Evolutionary conservation across 2,329 filamentous ascomycete genomes (phyloP).

Genomic region (Penicillium sp.): DNA sequence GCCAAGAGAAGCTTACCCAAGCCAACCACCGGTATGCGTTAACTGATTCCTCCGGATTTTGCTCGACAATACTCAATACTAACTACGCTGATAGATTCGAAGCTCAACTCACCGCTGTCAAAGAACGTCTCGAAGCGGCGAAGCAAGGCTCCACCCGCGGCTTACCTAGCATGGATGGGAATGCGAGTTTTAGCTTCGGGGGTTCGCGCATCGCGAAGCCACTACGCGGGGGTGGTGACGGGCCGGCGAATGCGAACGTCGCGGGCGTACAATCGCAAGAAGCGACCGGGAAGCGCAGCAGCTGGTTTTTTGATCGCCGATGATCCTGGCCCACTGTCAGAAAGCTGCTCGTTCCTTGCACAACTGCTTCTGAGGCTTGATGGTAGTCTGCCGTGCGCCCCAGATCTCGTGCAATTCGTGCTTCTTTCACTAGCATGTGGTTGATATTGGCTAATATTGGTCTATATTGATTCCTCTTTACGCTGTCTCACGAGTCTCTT

Average conservation of each 20-base stretch:
- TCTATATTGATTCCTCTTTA: constrained; percentile 17
- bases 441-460: constrained; percentile 6
- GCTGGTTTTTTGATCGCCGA: constrained; percentile 52
- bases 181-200: constrained; percentile 70
- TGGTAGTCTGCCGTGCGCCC: constrained; percentile 16
- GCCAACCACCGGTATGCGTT: constrained; percentile 88
- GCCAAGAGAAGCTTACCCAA: constrained; percentile 95
- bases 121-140: constrained; percentile 93
- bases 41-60: constrained; percentile 6
- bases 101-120: constrained; percentile 92
- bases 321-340: constrained; percentile 27
- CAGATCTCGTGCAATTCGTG: constrained; percentile 22
- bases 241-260: constrained; percentile 34
- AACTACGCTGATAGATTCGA: constrained; percentile 69
- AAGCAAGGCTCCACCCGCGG: constrained; percentile 89
- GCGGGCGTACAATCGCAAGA: constrained; percentile 66
- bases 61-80: constrained; percentile 13
- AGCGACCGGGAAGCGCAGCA: constrained; percentile 62
- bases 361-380: constrained; percentile 19
- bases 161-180: constrained; percentile 64
- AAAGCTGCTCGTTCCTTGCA: constrained; percentile 18
- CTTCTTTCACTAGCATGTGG: constrained; percentile 22
- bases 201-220: constrained; percentile 64
- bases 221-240: constrained; percentile 53
- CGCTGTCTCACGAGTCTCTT: constrained; percentile 25